These are phyloP conservation scores for Tricholoma sp. DNA, from an alignment of 768 basidiomycete species.

Conservation along the genomic window DNA sequence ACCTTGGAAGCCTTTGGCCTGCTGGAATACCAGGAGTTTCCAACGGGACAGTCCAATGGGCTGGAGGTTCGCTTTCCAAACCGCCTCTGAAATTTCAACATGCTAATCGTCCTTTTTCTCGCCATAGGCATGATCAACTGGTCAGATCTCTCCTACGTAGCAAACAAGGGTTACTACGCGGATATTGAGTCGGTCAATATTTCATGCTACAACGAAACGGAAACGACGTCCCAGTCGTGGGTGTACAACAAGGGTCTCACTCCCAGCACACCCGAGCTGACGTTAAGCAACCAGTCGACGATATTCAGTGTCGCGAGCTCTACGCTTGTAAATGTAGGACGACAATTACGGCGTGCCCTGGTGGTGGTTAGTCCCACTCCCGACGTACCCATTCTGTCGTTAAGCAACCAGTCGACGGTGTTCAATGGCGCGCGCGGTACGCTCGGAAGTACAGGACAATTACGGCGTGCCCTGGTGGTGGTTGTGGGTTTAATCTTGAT, in stretches of 20 bases:
- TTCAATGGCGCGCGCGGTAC: conserved; percentile 38
- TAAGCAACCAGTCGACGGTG: conserved; percentile 55
- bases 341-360: conserved; percentile 15
- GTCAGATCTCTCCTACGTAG: conserved; percentile 68
- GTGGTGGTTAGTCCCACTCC: conserved; percentile 41
- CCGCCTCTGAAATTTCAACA: neutral
- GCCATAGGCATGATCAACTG: conserved; percentile 66
- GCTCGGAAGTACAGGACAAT: conserved; percentile 1
- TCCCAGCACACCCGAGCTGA: conserved; percentile 45
- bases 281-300: conserved; percentile 54
- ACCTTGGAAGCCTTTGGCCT: conserved; percentile 62
- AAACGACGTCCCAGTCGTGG: conserved; percentile 49
- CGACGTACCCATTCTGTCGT: conserved; percentile 47
- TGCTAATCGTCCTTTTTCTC: neutral
- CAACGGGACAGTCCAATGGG: conserved; percentile 72
- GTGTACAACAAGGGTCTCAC: conserved; percentile 42
- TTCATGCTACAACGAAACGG: conserved; percentile 49
- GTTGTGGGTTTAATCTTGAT: conserved; percentile 18
- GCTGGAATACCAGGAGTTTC: conserved; percentile 61
- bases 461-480: conserved; percentile 19
- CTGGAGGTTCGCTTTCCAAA: conserved; percentile 45
- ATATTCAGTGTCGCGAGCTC: conserved; percentile 42
- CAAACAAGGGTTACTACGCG: no score
- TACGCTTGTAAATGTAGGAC: conserved; percentile 1
- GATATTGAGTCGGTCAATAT: conserved; percentile 58